Conservation (phyloP, 2,329 filamentous ascomycete species). For the Aureobasidium mangrovei region DNA sequence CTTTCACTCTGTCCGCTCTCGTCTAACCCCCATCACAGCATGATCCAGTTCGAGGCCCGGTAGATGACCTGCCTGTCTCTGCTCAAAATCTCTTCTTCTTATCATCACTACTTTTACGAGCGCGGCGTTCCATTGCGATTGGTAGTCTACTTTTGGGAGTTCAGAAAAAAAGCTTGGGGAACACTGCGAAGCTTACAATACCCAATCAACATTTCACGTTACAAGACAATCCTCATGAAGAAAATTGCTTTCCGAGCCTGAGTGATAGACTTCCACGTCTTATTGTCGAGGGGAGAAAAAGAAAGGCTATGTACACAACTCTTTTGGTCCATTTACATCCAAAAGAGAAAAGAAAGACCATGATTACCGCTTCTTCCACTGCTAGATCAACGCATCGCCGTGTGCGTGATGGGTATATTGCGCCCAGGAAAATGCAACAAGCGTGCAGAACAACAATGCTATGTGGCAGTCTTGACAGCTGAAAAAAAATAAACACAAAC, state of each 20-base stretch:
- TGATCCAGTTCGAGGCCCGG: constrained; percentile 97
- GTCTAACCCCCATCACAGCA: constrained; percentile 44
- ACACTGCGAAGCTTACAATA: no score
- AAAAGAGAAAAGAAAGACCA: neutral
- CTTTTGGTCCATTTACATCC: neutral
- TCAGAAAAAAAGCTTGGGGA: no score
- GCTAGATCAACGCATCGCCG: neutral
- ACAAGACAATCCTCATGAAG: no score
- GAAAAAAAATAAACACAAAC: constrained; percentile 8
- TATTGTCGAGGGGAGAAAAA: no score
- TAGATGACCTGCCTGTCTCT: constrained; percentile 30
- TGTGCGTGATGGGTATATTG: constrained; percentile 15
- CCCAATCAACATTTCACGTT: no score
- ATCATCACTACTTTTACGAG: neutral
- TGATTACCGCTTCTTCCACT: neutral
- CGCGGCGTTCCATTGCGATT: constrained; percentile 5
- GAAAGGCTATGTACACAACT: neutral
- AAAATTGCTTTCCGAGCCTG: no score
- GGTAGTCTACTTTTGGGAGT: neutral
- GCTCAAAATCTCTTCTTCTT: constrained; percentile 3
- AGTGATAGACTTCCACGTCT: no score
- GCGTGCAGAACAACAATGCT: neutral
- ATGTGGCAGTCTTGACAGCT: constrained; percentile 1
- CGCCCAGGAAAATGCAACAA: constrained; percentile 8
- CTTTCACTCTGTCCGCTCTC: neutral